Evolutionary conservation across 176 grass and related monocot genomes (phyloP).

Genomic region (maize (Zea mays)): Zm-B73-REFERENCE-NAM-5.0 NC_050103.1:144936001-144936500

Average conservation of each 20-base stretch:
- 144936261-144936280: not conserved
- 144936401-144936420: no score
- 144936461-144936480: no score
- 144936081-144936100: constrained; percentile 20
- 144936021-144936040: constrained; percentile 25
- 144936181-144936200: not conserved
- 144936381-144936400: no score
- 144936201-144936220: not conserved
- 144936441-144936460: no score
- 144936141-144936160: constrained; percentile 11
- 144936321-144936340: no score
- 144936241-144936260: not conserved
- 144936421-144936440: no score
- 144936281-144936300: not conserved
- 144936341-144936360: no score
- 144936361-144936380: no score
- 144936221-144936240: not conserved
- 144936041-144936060: constrained; percentile 40
- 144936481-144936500: no score
- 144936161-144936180: not conserved
- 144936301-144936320: no score
- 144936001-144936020: constrained; percentile 43
- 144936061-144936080: constrained; percentile 36
- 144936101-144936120: constrained; percentile 35
- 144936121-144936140: constrained; percentile 28